Base-by-base conservation (phyloP, 805 yeast species). In the Sungouiella blattae region DNA sequence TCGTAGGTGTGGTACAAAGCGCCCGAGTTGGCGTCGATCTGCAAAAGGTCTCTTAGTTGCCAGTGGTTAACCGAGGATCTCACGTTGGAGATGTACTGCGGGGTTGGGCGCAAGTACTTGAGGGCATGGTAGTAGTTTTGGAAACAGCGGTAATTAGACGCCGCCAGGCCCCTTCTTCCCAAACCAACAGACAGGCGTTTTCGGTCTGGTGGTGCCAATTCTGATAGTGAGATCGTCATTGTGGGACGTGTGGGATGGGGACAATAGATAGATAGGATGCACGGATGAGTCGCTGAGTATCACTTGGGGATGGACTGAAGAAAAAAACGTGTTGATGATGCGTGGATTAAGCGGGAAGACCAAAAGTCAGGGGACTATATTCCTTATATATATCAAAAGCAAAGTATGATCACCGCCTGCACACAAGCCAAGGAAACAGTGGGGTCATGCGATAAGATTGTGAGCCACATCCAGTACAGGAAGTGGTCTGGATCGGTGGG, bases 1-100 rank as follows among this genome's bases (percentile, higher is more conserved):
- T 77, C 77, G 39, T 64, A 65, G 1, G 88, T 80, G 53, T 80
- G 85, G 37, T 73, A 69, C 6, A 84, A 62, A 28, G 67, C 67
- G 41, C 72, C 62, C 53, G 42, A 69, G 57, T 36, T 55, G 38
- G 31, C 49, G 42, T 36, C 80, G 11, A 74, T 71, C 44, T 78
- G 75, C 5, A 87, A 64, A 50, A 87, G 68, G 52, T 87, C 91
- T 24, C 94, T 68, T 21, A 87, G 66, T 57, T 87, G 96, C 95
- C 95, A 87, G 62, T 87, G 79, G 34, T 68, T 67, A 28, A 58
- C 61, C 11, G 58, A 50, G 5, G 66, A 50, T 16, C 55, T 53
- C 18, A 64, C 49, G 27, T 49, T 51, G 15, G 64, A 44, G 12
- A 66, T 46, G 41, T 66, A 67, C 12, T 33, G 41, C 3, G 72